A percentile compares a stretch with the other conserved stretches of the same genome.
Evolutionary conservation across 495 filamentous ascomycete species (phyloP).

Genomic region (Durotheca rogersii): DNA sequence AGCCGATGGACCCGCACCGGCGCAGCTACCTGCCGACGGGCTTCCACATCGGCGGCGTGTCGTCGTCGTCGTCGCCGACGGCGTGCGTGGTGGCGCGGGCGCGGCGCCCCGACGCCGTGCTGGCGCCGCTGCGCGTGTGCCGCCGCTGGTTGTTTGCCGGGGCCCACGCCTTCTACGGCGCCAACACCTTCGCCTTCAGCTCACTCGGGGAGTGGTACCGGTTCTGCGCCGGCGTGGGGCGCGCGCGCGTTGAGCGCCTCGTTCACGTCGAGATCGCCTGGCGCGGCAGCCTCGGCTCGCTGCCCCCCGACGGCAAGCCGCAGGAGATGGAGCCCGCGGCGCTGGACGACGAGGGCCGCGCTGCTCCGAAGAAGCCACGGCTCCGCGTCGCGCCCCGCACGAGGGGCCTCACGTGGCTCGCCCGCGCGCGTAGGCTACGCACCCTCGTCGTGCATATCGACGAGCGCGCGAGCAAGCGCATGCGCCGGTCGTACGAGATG

Average conservation of each 20-base stretch:
- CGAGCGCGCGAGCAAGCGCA: constrained; percentile 23
- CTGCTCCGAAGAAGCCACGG: too few relatives aligned
- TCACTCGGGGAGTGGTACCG: constrained; percentile 44
- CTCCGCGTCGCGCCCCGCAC: constrained; percentile 30
- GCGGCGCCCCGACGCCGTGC: constrained; percentile 26
- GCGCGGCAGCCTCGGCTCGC: constrained; percentile 30
- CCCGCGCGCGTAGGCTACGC: constrained; percentile 33
- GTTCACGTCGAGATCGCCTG: constrained; percentile 42
- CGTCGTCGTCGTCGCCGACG: too few relatives aligned
- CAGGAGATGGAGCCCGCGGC: too few relatives aligned
- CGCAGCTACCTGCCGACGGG: constrained; percentile 17
- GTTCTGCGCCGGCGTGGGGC: constrained; percentile 40
- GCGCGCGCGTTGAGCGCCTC: constrained; percentile 35
- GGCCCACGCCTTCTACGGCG: constrained; percentile 43
- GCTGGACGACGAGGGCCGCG: too few relatives aligned
- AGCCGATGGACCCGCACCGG: too few relatives aligned
- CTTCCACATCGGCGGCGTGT: constrained; percentile 44
- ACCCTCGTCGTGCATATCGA: constrained; percentile 41
- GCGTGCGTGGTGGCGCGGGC: constrained; percentile 30
- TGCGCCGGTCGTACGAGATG: constrained; percentile 36
- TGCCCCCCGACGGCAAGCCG: too few relatives aligned
- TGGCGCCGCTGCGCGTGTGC: constrained; percentile 34
- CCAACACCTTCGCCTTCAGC: constrained; percentile 49
- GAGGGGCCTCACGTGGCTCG: constrained; percentile 28
- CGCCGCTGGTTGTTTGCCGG: constrained; percentile 39